These are phyloP conservation scores for Solanum chaucha DNA, from an alignment of 257 asterid genomes.

Conservation along the genomic window DNA sequence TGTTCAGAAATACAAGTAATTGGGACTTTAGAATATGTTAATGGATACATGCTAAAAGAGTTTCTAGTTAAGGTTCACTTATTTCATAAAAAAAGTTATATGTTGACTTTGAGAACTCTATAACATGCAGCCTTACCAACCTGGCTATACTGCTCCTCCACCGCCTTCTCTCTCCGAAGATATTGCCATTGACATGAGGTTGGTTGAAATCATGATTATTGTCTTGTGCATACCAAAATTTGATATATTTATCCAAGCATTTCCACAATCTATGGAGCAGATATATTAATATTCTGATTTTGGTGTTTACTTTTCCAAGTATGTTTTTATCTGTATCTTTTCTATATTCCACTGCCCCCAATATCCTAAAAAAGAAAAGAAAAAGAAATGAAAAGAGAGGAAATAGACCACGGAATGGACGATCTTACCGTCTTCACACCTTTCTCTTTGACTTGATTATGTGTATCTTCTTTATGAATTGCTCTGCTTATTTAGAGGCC, in stretches of 20 bases:
- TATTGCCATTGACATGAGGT: constrained; percentile 13
- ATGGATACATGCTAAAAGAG: neutral
- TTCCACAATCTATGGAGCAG: neutral
- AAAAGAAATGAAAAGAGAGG: neutral
- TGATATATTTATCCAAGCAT: neutral
- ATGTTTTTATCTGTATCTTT: neutral
- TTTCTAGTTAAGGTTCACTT: neutral
- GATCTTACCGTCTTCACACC: neutral
- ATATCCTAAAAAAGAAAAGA: neutral
- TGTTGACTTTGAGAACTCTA: neutral
- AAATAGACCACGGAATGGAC: neutral
- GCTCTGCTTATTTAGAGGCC: neutral
- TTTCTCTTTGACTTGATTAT: neutral
- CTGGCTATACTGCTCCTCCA: constrained; percentile 45
- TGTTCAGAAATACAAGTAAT: neutral
- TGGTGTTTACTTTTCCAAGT: neutral
- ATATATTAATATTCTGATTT: neutral
- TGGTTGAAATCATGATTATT: neutral
- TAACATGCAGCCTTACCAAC: constrained; percentile 32
- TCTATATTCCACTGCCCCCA: neutral
- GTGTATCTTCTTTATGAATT: neutral
- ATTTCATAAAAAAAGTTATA: neutral
- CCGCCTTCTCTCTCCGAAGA: constrained; percentile 22
- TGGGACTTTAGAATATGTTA: neutral
- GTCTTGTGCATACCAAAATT: neutral